These are phyloP conservation scores for Annona squamosa DNA, from an alignment of 164 flowering plant genomes.

Conservation along the genomic window DNA sequence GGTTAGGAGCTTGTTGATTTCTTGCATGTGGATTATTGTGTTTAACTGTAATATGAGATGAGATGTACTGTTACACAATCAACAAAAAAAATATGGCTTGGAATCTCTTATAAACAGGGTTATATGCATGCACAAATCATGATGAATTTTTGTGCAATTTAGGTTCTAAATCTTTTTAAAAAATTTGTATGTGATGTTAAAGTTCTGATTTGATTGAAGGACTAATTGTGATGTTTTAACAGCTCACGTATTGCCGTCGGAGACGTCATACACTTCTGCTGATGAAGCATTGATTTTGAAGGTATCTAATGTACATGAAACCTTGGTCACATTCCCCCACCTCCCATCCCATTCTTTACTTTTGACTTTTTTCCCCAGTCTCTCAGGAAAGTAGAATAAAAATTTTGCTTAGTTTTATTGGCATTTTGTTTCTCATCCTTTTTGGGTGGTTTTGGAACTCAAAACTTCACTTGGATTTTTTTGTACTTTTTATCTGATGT, in stretches of 20 bases:
- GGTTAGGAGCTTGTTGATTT: too few species aligned
- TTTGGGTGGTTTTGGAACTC: background rate
- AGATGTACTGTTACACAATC: too few species aligned
- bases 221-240: slow-evolving; percentile 6
- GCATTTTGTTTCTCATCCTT: background rate
- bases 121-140: too few species aligned
- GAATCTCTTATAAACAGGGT: too few species aligned
- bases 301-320: slow-evolving; percentile 29
- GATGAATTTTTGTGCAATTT: too few species aligned
- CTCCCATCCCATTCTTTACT: too few species aligned
- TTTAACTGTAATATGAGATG: too few species aligned
- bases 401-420: background rate
- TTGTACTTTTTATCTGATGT: slow-evolving; percentile 12
- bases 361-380: background rate
- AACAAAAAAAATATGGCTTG: too few species aligned
- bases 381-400: background rate
- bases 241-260: slow-evolving; percentile 46
- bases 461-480: background rate
- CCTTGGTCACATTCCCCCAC: background rate
- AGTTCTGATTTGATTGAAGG: background rate
- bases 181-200: background rate
- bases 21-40: too few species aligned
- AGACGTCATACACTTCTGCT: slow-evolving; percentile 24
- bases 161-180: background rate
- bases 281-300: slow-evolving; percentile 50